A percentile compares a stretch with the other conserved stretches of the same genome.
phyloP scores from a whole-genome alignment of 1,139 yeast species.

The Yamadazyma triangularis region DNA sequence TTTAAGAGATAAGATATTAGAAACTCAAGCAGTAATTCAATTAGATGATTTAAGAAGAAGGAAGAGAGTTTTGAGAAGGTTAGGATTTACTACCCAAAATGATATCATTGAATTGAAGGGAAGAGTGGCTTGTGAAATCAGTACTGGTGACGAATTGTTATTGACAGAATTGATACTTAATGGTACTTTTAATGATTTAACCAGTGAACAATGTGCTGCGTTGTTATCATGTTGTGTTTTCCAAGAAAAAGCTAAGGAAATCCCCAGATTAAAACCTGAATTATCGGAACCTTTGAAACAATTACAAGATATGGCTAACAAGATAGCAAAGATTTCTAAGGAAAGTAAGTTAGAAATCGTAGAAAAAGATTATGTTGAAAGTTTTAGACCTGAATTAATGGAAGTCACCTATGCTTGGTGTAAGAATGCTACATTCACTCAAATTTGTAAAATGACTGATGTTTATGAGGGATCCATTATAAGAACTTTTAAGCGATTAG shows the following conservation, averaged over 20 bases:
- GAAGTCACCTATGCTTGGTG: slow-evolving; percentile 98
- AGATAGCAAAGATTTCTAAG: slow-evolving; percentile 81
- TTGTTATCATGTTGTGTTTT: slow-evolving; percentile 91
- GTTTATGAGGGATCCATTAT: slow-evolving; percentile 96
- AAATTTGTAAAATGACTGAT: slow-evolving; percentile 97
- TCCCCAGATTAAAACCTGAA: slow-evolving; percentile 81
- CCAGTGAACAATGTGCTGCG: slow-evolving; percentile 90
- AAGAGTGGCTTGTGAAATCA: slow-evolving; percentile 90
- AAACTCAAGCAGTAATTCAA: slow-evolving; percentile 89
- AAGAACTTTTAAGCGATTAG: slow-evolving; percentile 88
- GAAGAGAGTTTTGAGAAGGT: slow-evolving; percentile 78
- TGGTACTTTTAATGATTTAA: slow-evolving; percentile 86
- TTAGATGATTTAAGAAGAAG: slow-evolving; percentile 90
- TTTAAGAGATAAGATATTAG: slow-evolving; percentile 61
- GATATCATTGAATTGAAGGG: slow-evolving; percentile 95
- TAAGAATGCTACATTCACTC: slow-evolving; percentile 91
- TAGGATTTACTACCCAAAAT: slow-evolving; percentile 76
- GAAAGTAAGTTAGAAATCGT: slow-evolving; percentile 87
- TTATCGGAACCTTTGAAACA: slow-evolving; percentile 84
- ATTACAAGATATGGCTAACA: slow-evolving; percentile 84
- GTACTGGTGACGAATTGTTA: slow-evolving; percentile 88
- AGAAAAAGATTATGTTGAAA: slow-evolving; percentile 88
- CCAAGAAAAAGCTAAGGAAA: slow-evolving; percentile 91
- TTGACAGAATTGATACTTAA: slow-evolving; percentile 89
- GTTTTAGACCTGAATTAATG: slow-evolving; percentile 90